These are phyloP conservation scores for Rhodamnia argentea DNA, from an alignment of 345 rosid species.

Conservation along the genomic window DNA sequence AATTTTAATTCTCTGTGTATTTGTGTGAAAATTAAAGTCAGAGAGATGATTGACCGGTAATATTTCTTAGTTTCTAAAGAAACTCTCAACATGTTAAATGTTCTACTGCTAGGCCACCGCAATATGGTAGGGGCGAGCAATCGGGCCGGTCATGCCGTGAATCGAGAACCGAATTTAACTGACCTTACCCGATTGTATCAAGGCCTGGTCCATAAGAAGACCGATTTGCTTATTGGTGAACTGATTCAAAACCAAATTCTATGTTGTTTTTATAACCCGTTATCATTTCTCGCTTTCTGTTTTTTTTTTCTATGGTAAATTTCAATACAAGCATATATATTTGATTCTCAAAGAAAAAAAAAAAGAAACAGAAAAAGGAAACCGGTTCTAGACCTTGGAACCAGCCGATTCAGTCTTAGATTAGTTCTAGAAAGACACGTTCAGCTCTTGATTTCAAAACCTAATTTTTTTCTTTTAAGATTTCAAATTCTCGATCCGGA, in stretches of 20 bases:
- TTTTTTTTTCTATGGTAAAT: neutral
- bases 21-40: neutral
- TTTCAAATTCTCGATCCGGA: neutral
- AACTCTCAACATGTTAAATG: neutral
- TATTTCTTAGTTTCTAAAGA: no score
- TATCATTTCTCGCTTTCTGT: neutral
- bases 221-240: neutral
- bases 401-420: neutral
- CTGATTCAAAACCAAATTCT: neutral
- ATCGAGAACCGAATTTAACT: accelerated
- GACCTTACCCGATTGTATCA: neutral
- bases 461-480: neutral
- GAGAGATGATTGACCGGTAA: neutral
- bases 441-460: neutral
- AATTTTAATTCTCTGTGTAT: neutral
- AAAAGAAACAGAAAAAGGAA: neutral
- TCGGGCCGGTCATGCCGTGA: neutral
- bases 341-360: neutral
- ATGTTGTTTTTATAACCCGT: neutral
- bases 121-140: no score
- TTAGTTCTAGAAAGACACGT: neutral
- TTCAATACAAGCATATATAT: neutral
- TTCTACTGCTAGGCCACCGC: no score
- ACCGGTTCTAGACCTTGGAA: neutral
- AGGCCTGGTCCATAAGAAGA: neutral